phyloP scores from a whole-genome alignment of 345 rosid species.

The Brassica cretica region DNA sequence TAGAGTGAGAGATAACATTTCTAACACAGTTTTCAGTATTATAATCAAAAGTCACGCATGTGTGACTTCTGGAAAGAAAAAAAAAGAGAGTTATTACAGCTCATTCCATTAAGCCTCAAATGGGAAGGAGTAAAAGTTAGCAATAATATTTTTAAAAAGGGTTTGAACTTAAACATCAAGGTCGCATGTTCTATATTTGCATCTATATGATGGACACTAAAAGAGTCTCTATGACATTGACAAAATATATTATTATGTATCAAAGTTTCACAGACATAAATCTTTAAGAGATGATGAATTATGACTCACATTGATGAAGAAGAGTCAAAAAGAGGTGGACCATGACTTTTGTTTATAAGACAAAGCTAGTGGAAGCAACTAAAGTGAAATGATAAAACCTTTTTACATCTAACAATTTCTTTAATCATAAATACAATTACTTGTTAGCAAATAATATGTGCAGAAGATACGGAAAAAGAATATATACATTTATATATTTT shows the following conservation, averaged over 20 bases:
- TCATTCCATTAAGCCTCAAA: neutral
- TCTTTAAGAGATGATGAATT: neutral
- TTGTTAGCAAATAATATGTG: neutral
- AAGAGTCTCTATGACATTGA: neutral
- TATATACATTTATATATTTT: neutral
- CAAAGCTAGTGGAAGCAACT: neutral
- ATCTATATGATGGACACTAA: neutral
- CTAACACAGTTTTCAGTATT: neutral
- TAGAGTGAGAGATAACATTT: neutral
- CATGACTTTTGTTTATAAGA: neutral
- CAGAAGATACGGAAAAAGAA: neutral
- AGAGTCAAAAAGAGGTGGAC: constrained; percentile 1
- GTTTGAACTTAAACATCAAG: no score
- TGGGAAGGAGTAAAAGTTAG: neutral
- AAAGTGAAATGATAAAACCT: neutral
- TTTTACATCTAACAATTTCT: neutral
- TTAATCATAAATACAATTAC: neutral
- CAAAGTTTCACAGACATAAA: neutral
- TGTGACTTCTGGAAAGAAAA: neutral
- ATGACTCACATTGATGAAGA: neutral
- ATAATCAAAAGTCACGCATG: neutral
- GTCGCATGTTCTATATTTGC: no score
- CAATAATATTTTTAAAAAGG: neutral
- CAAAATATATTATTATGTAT: neutral
- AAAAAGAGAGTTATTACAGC: neutral